phyloP scores from a whole-genome alignment of 768 basidiomycete species.

The Omphalotus guepiniiformis region DNA sequence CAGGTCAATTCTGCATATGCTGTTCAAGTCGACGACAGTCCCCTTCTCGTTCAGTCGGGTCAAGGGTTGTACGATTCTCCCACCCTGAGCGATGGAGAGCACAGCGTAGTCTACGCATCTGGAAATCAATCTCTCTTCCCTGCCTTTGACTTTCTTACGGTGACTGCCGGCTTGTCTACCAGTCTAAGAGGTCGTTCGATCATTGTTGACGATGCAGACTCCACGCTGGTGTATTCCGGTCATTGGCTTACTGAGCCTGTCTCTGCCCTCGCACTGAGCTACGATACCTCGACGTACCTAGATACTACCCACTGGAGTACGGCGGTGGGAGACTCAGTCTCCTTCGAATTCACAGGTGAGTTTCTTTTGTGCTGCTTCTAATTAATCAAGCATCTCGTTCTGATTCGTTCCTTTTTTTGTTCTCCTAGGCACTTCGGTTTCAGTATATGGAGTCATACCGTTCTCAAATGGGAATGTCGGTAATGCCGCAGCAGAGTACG shows the following conservation, averaged over 20 bases:
- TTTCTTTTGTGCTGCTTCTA: not conserved
- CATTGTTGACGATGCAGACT: conserved; percentile 34
- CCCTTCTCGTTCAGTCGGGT: conserved; percentile 25
- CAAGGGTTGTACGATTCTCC: conserved; percentile 29
- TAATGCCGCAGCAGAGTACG: conserved; percentile 30
- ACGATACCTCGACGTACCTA: conserved; percentile 25
- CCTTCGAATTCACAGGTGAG: conserved; percentile 34
- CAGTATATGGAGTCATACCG: conserved; percentile 30
- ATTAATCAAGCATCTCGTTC: not conserved
- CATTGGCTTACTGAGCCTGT: conserved; percentile 27
- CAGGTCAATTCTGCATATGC: conserved; percentile 19
- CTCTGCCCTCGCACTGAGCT: conserved; percentile 18
- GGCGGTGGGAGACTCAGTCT: conserved; percentile 29
- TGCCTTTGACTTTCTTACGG: conserved; percentile 36
- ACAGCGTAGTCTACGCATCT: conserved; percentile 32
- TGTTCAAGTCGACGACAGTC: conserved; percentile 34
- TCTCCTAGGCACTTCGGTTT: conserved; percentile 30
- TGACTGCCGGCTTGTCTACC: conserved; percentile 32
- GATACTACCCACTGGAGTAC: conserved; percentile 34
- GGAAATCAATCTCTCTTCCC: conserved; percentile 23
- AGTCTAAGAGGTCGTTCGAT: conserved; percentile 30
- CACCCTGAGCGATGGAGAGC: conserved; percentile 29
- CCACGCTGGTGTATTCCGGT: conserved; percentile 26
- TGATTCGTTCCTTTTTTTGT: conserved; percentile 5
- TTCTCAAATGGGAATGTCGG: conserved; percentile 23